phyloP scores from a whole-genome alignment of 179 eudicot genomes.

The Kewa caespitosa region DNA sequence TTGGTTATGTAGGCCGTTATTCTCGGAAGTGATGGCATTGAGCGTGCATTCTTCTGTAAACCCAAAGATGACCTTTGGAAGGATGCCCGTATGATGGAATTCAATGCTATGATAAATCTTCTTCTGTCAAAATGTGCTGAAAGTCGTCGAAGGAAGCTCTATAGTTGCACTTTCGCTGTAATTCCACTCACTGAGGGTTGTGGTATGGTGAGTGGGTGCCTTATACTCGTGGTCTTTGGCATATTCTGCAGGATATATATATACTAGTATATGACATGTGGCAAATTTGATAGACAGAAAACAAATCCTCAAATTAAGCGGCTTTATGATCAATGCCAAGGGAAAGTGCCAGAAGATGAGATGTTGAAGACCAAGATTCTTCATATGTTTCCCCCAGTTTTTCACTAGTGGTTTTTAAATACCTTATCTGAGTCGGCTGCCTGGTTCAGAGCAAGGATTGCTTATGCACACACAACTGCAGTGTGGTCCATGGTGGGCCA shows the following conservation, averaged over 20 bases:
- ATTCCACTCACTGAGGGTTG: constrained; percentile 96
- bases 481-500: constrained; percentile 99
- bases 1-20: constrained; percentile 65
- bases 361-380: constrained; percentile 91
- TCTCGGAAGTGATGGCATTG: constrained; percentile 91
- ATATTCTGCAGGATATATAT: constrained; percentile 96
- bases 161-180: constrained; percentile 93
- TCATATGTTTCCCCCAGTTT: constrained; percentile 97
- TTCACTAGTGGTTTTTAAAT: constrained; percentile 91
- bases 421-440: constrained; percentile 97
- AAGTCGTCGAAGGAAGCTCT: constrained; percentile 95
- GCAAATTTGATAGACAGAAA: constrained; percentile 87
- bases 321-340: constrained; percentile 92
- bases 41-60: constrained; percentile 94
- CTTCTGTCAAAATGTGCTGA: constrained; percentile 85
- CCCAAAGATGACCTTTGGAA: constrained; percentile 98
- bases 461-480: constrained; percentile 98
- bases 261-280: constrained; percentile 76
- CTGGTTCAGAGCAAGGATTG: constrained; percentile 98
- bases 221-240: constrained; percentile 93
- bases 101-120: constrained; percentile 94
- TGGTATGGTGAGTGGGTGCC: constrained; percentile 99
- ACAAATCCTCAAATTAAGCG: constrained; percentile 94
- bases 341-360: constrained; percentile 80
- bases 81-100: constrained; percentile 99